Base-by-base conservation (phyloP, 805 yeast genomes). In the Candida sphagnicola region DNA sequence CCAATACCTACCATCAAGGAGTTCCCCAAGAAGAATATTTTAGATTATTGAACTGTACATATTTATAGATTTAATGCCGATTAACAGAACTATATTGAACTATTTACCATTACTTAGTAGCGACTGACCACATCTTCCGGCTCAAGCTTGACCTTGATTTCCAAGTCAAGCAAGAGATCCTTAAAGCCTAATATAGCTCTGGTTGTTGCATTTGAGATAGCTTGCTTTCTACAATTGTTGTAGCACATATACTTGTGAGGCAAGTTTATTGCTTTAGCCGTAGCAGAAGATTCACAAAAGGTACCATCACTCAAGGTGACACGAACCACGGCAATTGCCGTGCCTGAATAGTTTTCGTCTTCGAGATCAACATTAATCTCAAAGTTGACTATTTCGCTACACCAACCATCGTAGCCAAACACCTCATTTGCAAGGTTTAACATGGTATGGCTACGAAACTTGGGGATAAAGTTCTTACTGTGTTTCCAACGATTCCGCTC, bases 1-100 rank as follows among this genome's bases (percentile, higher is more conserved):
- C 88, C 91, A 1, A 69, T 72, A 17, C 96, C 96, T 1, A 60
- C 50, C 10, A 75, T 87, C 43, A 68, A 67, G 31, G 82, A 75
- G 6, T 85, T 86, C 62, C 80, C 86, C 12, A 70, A 61, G 53
- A 68, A 69, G 51, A 67, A 67, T 26, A 67, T 77, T 0, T 65
- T 85, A 47, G 89, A 84, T 49, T 85, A 70, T 53, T 83, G 59
- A 41, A 23, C 10, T 15, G 14, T n/a, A 21, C 24, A 21, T 21
- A 21, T 21, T n/a, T n/a, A n/a, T n/a, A n/a, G n/a, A n/a, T n/a
- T n/a, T n/a, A n/a, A n/a, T n/a, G n/a, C n/a, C n/a, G n/a, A n/a
- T n/a, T n/a, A n/a, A n/a, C n/a, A n/a, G n/a, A n/a, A n/a, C n/a
- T n/a, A n/a, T n/a, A n/a, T n/a, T n/a, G n/a, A n/a, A n/a, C n/a